Base-by-base conservation (phyloP, 257 asterid species). In the Primulina eburnea region DNA sequence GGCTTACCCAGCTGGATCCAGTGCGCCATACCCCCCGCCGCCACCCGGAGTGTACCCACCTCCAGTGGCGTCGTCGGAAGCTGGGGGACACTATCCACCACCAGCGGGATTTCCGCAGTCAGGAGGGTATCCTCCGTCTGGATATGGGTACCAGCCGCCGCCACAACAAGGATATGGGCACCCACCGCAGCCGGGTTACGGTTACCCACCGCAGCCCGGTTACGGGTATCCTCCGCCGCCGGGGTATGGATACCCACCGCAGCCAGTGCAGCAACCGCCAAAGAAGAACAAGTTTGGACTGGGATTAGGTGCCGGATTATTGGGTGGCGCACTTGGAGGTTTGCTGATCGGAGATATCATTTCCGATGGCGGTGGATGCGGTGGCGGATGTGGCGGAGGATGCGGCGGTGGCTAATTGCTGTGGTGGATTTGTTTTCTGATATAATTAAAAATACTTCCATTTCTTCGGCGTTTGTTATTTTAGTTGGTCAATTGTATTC, bases 281-380 rank as follows among this genome's bases (percentile, higher is more conserved):
- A 79, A 79, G 67, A 84, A 82, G 82, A 93, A 80, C 7, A 81
- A 81, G 62, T 68, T 80, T 30, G 96, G 92, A 16, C 30, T 92
- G 78, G 96, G 94, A 28, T 75, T 89, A 40, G 97, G 96, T 14
- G 97, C 95, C 4, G 97, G 96, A 32, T 75, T 90, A 68, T 77
- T 90, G 8, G 97, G 97, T 12, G 96, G 96, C 17, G 96, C 96
- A 2, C 37, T 89, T 30, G 96, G 96, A 30, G 97, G 97, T 29
- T 29, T 90, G 32, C 67, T 90, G 76, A 53, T 90, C 24, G 97
- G 97, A 20, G 94, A 90, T 79, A 72, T 75, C 83, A 24, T 90
- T 38, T 86, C 96, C 8, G 97, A 87, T 68, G 38, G 86, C 37
- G 1, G 82, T n/a, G 63, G 95, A 82, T 61, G 40, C 58, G 82